Evolutionary conservation across 225 moss, liverwort and hornwort genomes (phyloP).

Genomic region (Marchantia paleacea): DNA sequence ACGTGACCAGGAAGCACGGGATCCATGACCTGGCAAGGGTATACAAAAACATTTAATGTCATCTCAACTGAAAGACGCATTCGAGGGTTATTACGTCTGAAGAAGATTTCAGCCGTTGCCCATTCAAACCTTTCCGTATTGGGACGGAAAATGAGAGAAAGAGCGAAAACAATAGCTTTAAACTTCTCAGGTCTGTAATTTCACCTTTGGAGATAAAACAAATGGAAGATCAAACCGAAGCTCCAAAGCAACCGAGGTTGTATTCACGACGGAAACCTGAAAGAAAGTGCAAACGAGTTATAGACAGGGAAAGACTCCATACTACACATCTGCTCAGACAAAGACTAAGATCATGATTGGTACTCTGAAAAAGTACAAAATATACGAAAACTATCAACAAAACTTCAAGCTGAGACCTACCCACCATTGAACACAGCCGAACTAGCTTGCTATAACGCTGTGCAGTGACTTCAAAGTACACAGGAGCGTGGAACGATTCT

Average conservation of each 20-base stretch:
- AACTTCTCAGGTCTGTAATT: neutral
- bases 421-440: slow-evolving; percentile 84
- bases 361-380: neutral
- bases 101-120: neutral
- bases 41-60: neutral
- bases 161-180: neutral
- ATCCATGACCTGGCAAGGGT: slow-evolving; percentile 65
- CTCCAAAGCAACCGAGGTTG: slow-evolving; percentile 76
- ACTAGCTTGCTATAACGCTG: slow-evolving; percentile 97
- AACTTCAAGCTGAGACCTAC: slow-evolving; percentile 14
- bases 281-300: slow-evolving; percentile 3
- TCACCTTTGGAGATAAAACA: slow-evolving; percentile 82
- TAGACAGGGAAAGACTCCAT: neutral
- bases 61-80: neutral
- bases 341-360: neutral
- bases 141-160: neutral
- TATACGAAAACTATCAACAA: neutral
- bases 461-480: slow-evolving; percentile 84
- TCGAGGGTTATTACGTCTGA: neutral
- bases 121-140: neutral
- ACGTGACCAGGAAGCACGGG: slow-evolving; percentile 81
- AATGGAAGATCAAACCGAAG: slow-evolving; percentile 94
- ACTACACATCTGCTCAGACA: neutral
- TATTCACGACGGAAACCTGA: slow-evolving; percentile 87
- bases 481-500: slow-evolving; percentile 73